Evolutionary conservation across 1,284 basidiomycete species (phyloP), one percentile per base, ranked within the genome.

Genomic region (Cryptococcus hybrid): DNA sequence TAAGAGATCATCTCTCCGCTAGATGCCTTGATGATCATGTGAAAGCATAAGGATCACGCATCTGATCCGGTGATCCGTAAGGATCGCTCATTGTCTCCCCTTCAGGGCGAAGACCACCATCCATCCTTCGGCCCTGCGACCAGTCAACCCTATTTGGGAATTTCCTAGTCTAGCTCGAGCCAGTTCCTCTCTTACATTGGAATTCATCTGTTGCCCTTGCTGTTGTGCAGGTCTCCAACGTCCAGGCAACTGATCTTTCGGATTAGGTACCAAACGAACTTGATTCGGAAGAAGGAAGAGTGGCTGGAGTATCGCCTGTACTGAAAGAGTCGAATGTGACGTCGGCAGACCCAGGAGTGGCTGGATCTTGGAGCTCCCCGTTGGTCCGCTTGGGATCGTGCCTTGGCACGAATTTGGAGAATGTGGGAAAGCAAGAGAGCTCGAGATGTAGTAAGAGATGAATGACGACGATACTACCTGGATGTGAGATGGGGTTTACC

Each of bases 11-110:
- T 30, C 30, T 30, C 3, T 30, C 30, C 3, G 30, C 30, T 30
- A 30, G 30, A 30, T 30, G 24, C 30, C 30, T 30, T 30, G 30
- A 30, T 13, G 39, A 18, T 9, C 49, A 36, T 36, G 43, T 9
- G 49, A 47, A 50, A 35, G 18, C 53, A 4, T 39, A 12, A 34
- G 52, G 34, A 11, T 34, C 13, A 35, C 39, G 37, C 42, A 54
- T 18, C 30, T 34, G 60, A 0, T 69, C 72, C 8, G 69, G 60
- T 1, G 66, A 56, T 51, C 64, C 55, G 51, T 64, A 74, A 4
- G 65, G 63, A 59, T 74, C 72, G 36, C 60, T 71, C 70, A n/a
- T 44, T 52, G 47, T 69, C 68, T 35, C 68, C 69, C 53, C 67
- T 66, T 44, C 43, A n/a, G 7, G n/a, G n/a, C 6, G 68, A 30